Conservation (phyloP, 225 moss, liverwort and hornwort species). For the Physcomitrellopsis africana region DNA sequence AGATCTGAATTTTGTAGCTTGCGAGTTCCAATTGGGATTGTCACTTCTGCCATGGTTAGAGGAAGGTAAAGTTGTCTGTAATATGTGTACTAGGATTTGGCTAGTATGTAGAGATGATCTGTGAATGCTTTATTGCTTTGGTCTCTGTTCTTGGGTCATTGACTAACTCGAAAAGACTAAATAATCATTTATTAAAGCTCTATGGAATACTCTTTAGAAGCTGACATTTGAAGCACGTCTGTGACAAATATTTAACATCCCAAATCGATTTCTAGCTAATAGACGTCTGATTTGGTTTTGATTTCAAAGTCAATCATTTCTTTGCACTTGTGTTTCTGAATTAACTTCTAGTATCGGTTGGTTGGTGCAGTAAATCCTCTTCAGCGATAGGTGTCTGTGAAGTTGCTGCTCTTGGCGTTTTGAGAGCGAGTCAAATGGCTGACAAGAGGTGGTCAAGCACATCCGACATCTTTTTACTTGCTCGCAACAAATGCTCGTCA, state of each 20-base stretch:
- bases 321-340: not conserved
- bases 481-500: constrained; percentile 49
- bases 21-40: constrained; percentile 54
- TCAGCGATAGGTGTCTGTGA: constrained; percentile 58
- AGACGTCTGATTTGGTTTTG: not conserved
- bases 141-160: not conserved
- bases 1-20: constrained; percentile 32
- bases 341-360: constrained; percentile 25
- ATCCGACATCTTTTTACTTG: constrained; percentile 55
- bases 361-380: constrained; percentile 44
- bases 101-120: too few relatives aligned
- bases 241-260: not conserved
- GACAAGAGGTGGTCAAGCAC: constrained; percentile 38
- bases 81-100: too few relatives aligned
- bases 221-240: constrained; percentile 6
- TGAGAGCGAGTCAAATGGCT: constrained; percentile 48
- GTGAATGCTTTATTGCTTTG: too few relatives aligned
- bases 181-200: not conserved
- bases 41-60: constrained; percentile 54
- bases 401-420: constrained; percentile 45
- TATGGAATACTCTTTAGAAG: not conserved
- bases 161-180: not conserved
- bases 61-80: constrained; percentile 46
- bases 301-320: not conserved
- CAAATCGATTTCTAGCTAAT: not conserved